Base-by-base conservation (phyloP, 108 stramenopile species). In the Conticribra guillardii region DNA sequence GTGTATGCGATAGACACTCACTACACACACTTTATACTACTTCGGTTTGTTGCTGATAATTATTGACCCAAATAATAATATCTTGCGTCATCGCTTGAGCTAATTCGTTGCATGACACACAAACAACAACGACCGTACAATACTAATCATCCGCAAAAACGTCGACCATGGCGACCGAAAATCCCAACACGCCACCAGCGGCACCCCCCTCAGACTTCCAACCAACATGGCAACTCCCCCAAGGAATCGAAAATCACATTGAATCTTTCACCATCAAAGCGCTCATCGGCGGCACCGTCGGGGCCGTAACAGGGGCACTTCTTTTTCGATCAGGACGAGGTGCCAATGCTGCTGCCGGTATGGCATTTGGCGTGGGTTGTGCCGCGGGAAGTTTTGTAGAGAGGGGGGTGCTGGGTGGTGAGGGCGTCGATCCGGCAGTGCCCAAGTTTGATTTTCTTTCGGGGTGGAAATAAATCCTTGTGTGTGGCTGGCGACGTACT, bases 161-260 rank as follows among this genome's bases (percentile, higher is more conserved):
- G n/a, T n/a, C n/a, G n/a, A n/a, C n/a, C n/a, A n/a, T n/a, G n/a
- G n/a, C n/a, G n/a, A n/a, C n/a, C n/a, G n/a, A n/a, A n/a, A n/a
- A n/a, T n/a, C n/a, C n/a, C n/a, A n/a, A n/a, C 21, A 16, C 64
- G 22, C 53, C 64, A 5, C 7, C 64, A 29, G 8, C 52, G 34
- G 31, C 70, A 17, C 22, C 60, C 3, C 15, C 51, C 4, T 62
- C 78, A 18, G 14, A 44, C 41, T 79, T 79, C 41, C 47, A 71
- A 62, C 78, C 78, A 22, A 79, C 71, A 34, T 79, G 78, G 78
- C 78, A 79, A 26, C 70, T 79, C 0, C 65, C 78, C 2, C 33
- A 41, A 14, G 78, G 78, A 48, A 71, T 79, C n/a, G 78, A 79
- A 62, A 60, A 79, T 41, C 78, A 79, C 59, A 66, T 79, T 17